Evolutionary conservation across 163 green algal genomes (phyloP).

Genomic region (Scenedesmus sp.): DNA sequence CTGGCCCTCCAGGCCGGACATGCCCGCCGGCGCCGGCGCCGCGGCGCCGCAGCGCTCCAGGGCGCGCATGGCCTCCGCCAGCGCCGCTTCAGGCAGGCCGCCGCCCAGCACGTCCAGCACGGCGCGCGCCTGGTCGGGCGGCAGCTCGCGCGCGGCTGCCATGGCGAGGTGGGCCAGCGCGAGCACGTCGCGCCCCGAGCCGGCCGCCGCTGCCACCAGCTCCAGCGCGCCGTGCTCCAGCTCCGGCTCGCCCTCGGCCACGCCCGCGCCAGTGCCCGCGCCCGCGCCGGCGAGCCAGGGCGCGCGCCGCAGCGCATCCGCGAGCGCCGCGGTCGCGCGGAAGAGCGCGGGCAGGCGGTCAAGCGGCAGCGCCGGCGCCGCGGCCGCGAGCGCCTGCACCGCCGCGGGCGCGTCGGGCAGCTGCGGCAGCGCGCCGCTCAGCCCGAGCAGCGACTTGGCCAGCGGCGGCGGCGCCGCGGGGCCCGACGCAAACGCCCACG

Average conservation of each 20-base stretch:
- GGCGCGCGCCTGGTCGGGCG: neutral
- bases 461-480: neutral
- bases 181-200: neutral
- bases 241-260: neutral
- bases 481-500: neutral
- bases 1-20: conserved; percentile 1
- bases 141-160: neutral
- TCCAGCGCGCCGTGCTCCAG: too few relatives aligned
- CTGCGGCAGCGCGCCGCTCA: neutral
- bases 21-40: neutral
- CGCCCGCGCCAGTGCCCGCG: neutral
- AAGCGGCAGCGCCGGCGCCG: neutral
- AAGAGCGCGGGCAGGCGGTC: neutral
- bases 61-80: neutral
- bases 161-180: conserved; percentile 13
- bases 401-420: neutral
- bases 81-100: conserved; percentile 1
- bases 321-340: neutral
- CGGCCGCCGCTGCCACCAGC: conserved; percentile 26
- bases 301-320: neutral
- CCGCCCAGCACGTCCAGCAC: neutral
- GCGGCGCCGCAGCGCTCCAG: neutral
- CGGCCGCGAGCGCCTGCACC: conserved; percentile 25
- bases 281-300: conserved; percentile 11
- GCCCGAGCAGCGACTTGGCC: conserved; percentile 1